Evolutionary conservation across 495 filamentous ascomycete genomes (phyloP), one percentile per base, ranked within the genome.

Genomic region (Pseudevernia furfuracea): DNA sequence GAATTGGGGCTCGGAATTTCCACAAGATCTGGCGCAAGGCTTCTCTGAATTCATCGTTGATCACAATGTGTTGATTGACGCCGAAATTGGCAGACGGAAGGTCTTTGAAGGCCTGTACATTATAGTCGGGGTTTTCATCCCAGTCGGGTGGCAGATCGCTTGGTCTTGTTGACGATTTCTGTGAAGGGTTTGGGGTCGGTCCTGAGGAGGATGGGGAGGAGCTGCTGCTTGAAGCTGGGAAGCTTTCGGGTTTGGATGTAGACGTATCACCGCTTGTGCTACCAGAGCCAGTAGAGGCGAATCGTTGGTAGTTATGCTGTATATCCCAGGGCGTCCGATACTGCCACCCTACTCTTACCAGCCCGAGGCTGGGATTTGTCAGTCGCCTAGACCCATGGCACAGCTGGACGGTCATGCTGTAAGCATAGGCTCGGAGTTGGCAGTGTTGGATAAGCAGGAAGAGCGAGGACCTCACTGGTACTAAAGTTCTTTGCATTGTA

Each of bases 31-130:
- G 85, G 23, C 92, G 87, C 43, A 98, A 75, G 21, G 85, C 88
- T 71, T 96, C 90, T 71, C 96, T 97, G 74, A 96, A 93, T 67
- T 96, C 91, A 66, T 90, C 84, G 74, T 96, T 92, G 70, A 97
- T 92, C 23, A 89, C 79, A 77, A 97, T 96, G 71, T 96, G 89
- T 71, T 97, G 95, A 70, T 97, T 98, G 66, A 90, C 86, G 19
- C 95, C 94, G 70, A 97, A 97, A 68, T 92, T 89, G 66, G 84
- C 81, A 61, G 92, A 89, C 0, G 92, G 92, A 14, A 96, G 85
- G 68, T 96, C 83, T n/a, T 87, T 85, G 78, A 96, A 96, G 28
- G 84, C 80, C 46, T 87, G 85, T 67, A 95, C 89, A 52, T 85
- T 79, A 41, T 85, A 82, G 70, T 92, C 81, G 4, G 87, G 87